Conservation (phyloP, 345 rosid genomes). For the Aquilaria yunnanensis region DNA sequence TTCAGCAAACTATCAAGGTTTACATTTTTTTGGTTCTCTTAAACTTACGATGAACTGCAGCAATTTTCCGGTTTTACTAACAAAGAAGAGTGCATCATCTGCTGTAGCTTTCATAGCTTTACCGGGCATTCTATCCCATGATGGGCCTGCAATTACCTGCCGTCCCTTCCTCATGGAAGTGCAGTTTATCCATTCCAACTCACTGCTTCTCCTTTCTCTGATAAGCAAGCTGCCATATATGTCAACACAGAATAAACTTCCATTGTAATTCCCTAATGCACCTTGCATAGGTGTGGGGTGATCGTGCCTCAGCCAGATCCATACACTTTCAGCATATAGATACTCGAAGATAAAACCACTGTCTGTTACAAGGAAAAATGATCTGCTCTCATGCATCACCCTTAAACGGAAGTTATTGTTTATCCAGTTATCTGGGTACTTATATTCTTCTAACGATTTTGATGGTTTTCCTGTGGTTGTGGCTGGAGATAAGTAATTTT, state of each 20-base stretch:
- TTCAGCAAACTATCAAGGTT: background rate
- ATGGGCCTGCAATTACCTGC: conserved; percentile 52
- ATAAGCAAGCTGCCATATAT: conserved; percentile 41
- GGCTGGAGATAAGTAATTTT: conserved; percentile 33
- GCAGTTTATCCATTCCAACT: conserved; percentile 54
- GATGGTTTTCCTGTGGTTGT: conserved; percentile 7
- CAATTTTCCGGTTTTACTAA: conserved; percentile 52
- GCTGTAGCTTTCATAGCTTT: conserved; percentile 37
- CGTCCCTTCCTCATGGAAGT: conserved; percentile 50
- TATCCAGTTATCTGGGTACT: conserved; percentile 32
- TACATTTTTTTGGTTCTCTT: conserved; percentile 10
- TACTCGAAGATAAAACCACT: conserved; percentile 53
- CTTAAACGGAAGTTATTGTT: conserved; percentile 42
- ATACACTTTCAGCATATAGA: conserved; percentile 45
- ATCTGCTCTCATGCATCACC: conserved; percentile 45
- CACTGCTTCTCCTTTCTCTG: conserved; percentile 46
- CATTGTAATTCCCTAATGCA: conserved; percentile 54
- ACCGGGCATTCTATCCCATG: conserved; percentile 59
- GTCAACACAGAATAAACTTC: conserved; percentile 57
- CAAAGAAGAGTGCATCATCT: conserved; percentile 63
- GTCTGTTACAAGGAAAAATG: conserved; percentile 52
- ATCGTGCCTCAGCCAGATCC: conserved; percentile 70
- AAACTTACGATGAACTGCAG: conserved; percentile 55
- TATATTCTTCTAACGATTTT: conserved; percentile 20
- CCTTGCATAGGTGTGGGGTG: conserved; percentile 56